Evolutionary conservation across 2,329 filamentous ascomycete species (phyloP), one percentile per base, ranked within the genome.

Genomic region (Arthrobotrys musiformis): DNA sequence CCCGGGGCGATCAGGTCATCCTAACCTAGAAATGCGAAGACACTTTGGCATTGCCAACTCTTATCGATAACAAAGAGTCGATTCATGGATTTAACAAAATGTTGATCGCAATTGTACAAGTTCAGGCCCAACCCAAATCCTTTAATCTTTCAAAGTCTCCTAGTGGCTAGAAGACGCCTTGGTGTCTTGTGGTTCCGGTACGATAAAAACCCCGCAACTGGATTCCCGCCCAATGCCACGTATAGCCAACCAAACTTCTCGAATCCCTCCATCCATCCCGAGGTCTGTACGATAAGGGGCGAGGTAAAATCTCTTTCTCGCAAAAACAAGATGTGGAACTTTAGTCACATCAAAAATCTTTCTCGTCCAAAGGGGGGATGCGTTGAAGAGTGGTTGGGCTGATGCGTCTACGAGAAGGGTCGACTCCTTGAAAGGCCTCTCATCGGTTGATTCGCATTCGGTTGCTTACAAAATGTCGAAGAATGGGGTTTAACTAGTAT

Each of bases 301-400:
- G 28, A 64, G 35, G 33, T 30, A 2, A 17, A 28, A 9, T 44
- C 30, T 61, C 44, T 30, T 15, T 19, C n/a, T 35, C 33, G 35
- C 56, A 13, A 8, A 19, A 46, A 22, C 2, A 33, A 62, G 19
- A 24, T 22, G 40, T 40, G 8, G 19, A 26, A 26, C 54, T 40
- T 17, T 40, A 19, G 11, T 46, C 15, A 24, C 48, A 8, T 30
- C 22, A 42, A 60, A 37, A 22, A n/a, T 28, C 42, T 33, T 44
- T 35, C 42, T 19, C 52, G 22, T 46, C 24, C 26, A 24, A 40
- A 58, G 24, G 63, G 35, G 22, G 17, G 35, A 46, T 15, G 60
- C 61, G 66, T 70, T 67, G 73, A 70, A 35, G 9, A 50, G 50
- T 26, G 72, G 48, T 76, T 68, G 70, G 69, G 69, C 26, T 33